Percentiles rank a stretch among this genome's conserved stretches.
phyloP scores from a whole-genome alignment of 164 flowering plant species.

The Taxillus chinensis region DNA sequence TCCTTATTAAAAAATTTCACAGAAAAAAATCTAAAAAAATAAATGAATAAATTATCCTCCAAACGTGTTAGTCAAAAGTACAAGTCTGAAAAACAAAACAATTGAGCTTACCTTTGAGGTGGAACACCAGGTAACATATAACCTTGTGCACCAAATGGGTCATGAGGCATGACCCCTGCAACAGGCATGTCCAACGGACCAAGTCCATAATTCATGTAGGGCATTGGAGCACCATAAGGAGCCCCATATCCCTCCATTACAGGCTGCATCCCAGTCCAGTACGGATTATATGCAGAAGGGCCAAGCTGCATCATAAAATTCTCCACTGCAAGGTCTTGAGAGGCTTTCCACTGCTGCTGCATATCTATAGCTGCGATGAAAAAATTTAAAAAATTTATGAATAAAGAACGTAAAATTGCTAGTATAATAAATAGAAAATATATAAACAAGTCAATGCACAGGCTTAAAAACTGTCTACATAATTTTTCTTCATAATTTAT shows the following conservation, averaged over 20 bases:
- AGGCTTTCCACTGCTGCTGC: slow-evolving; percentile 70
- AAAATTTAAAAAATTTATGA: too few relatives aligned
- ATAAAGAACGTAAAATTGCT: too few relatives aligned
- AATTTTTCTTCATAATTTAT: neutral
- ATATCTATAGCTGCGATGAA: slow-evolving; percentile 33
- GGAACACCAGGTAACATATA: slow-evolving; percentile 49
- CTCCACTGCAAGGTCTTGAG: slow-evolving; percentile 57
- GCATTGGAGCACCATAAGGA: slow-evolving; percentile 50
- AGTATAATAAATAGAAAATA: too few relatives aligned
- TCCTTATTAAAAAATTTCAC: too few relatives aligned
- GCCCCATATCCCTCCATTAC: slow-evolving; percentile 59
- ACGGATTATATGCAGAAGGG: slow-evolving; percentile 55
- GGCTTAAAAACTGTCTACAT: too few relatives aligned
- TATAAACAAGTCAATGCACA: too few relatives aligned
- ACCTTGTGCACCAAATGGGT: slow-evolving; percentile 53
- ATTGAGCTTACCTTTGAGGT: slow-evolving; percentile 40
- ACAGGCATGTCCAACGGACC: slow-evolving; percentile 58
- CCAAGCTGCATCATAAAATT: slow-evolving; percentile 62
- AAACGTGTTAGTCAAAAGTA: too few relatives aligned
- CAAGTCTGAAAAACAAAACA: neutral
- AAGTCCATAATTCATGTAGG: slow-evolving; percentile 52
- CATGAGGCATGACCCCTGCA: slow-evolving; percentile 53
- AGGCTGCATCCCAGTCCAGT: slow-evolving; percentile 64
- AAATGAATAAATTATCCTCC: too few relatives aligned
- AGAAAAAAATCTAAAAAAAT: too few relatives aligned